Evolutionary conservation across 352 stramenopile genomes (phyloP).

Genomic region (Pseudoperonospora humuli): DNA sequence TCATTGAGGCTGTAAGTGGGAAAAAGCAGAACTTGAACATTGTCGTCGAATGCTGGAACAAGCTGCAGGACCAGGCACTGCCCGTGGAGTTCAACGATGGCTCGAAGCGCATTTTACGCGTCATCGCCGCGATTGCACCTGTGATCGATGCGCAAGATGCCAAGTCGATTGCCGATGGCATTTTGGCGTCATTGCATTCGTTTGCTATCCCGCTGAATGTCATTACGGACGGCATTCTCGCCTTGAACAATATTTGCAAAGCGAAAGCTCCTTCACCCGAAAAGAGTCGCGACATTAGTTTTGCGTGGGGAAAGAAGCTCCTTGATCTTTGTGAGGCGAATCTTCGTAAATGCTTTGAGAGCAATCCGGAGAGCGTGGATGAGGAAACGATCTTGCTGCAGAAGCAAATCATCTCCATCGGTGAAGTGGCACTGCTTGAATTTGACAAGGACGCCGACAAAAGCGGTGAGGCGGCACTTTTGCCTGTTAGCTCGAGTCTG

Average conservation of each 20-base stretch:
- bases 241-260: slow-evolving; percentile 74
- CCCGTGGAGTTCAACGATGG: slow-evolving; percentile 62
- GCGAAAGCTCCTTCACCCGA: slow-evolving; percentile 45
- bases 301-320: slow-evolving; percentile 57
- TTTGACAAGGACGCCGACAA: slow-evolving; percentile 77
- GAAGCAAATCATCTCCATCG: slow-evolving; percentile 74
- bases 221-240: slow-evolving; percentile 64
- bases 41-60: slow-evolving; percentile 79
- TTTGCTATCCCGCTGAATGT: slow-evolving; percentile 78
- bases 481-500: slow-evolving; percentile 40
- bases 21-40: slow-evolving; percentile 58
- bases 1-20: slow-evolving; percentile 44
- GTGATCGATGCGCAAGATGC: slow-evolving; percentile 68
- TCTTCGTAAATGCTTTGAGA: slow-evolving; percentile 55
- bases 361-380: slow-evolving; percentile 35
- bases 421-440: slow-evolving; percentile 70
- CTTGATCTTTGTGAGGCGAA: slow-evolving; percentile 56
- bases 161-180: slow-evolving; percentile 65
- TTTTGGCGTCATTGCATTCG: slow-evolving; percentile 58
- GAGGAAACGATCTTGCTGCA: slow-evolving; percentile 56
- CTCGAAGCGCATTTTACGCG: slow-evolving; percentile 74
- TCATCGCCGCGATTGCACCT: slow-evolving; percentile 65
- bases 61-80: slow-evolving; percentile 58
- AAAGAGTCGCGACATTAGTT: slow-evolving; percentile 51
- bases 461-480: slow-evolving; percentile 31